Percentiles rank a stretch among this genome's conserved stretches.
These are phyloP conservation scores for Adansonia rubrostipa DNA, from an alignment of 441 rosid genomes.

Conservation along the genomic window DNA sequence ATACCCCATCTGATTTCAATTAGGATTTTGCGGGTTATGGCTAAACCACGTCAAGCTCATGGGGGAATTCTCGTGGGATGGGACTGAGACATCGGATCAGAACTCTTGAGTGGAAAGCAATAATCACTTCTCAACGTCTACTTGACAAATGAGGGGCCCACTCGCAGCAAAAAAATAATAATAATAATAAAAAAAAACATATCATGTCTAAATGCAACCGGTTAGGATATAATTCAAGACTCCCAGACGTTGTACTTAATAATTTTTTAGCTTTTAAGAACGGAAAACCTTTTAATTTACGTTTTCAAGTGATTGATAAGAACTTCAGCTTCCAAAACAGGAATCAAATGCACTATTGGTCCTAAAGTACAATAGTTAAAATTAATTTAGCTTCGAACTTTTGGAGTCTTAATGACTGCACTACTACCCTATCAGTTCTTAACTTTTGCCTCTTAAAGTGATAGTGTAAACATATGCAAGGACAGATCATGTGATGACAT, in stretches of 20 bases:
- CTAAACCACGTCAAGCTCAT: no score
- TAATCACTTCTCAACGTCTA: no score
- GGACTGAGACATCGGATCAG: no score
- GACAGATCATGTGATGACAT: not conserved
- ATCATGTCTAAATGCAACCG: no score
- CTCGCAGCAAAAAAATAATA: no score
- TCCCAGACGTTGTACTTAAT: not conserved
- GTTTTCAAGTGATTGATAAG: not conserved
- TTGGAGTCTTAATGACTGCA: not conserved
- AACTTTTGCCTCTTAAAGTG: not conserved
- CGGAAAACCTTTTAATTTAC: no score
- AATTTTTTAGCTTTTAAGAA: not conserved
- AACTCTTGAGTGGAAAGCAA: no score
- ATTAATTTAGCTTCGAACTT: not conserved
- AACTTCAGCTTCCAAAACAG: constrained; percentile 3
- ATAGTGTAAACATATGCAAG: not conserved
- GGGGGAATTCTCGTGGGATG: no score
- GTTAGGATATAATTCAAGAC: constrained; percentile 5
- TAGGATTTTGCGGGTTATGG: no score
- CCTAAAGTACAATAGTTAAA: not conserved
- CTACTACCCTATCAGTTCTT: not conserved
- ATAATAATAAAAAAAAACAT: no score
- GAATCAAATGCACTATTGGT: not conserved
- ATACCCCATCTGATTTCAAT: no score
- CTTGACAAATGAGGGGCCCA: no score